Base-by-base conservation (phyloP, 1,284 basidiomycete species). In the Trametes polyzona region DNA sequence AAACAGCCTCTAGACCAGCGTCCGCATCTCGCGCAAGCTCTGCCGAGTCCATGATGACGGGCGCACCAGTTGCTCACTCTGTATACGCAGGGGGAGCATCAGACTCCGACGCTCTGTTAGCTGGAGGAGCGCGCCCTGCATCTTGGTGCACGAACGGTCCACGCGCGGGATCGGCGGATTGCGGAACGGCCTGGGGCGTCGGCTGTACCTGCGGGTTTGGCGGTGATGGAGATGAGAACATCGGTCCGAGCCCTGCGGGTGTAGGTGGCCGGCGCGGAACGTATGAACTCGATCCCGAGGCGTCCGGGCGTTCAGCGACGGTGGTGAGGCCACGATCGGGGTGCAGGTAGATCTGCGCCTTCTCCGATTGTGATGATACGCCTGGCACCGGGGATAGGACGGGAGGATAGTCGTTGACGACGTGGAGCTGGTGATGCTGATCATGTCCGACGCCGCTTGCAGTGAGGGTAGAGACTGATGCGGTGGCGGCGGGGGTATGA, bases 321-420 rank as follows among this genome's bases (percentile, higher is more conserved):
- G 52, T 33, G 4, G 32, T 43, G n/a, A 55, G 47, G 11, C 57
- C 57, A 12, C 43, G 37, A 16, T 59, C 52, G 3, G 57, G 57
- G 32, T 59, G 57, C 10, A 59, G 26, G 48, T 59, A 59, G 26
- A 52, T 42, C 43, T 59, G 52, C 32, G 39, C 23, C 48, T 55
- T 55, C 52, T 55, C 52, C 24, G 35, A 24, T 10, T 16, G 42
- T 14, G 52, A 29, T 10, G 51, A 26, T 29, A 39, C 16, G 8
- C 44, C 32, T 14, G 33, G n/a, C n/a, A n/a, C 27, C 26, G 33
- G 41, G 14, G 26, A 17, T 8, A 23, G 26, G 3, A 32, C 27
- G 12, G 51, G 21, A 10, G 42, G 14, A 23, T 35, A 46, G 47
- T 32, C 30, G 30, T 54, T 54, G 10, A 54, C 52, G 29, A 54